Evolutionary conservation across 2,329 filamentous ascomycete species (phyloP).

Genomic region (Epichloe aotearoae): DNA sequence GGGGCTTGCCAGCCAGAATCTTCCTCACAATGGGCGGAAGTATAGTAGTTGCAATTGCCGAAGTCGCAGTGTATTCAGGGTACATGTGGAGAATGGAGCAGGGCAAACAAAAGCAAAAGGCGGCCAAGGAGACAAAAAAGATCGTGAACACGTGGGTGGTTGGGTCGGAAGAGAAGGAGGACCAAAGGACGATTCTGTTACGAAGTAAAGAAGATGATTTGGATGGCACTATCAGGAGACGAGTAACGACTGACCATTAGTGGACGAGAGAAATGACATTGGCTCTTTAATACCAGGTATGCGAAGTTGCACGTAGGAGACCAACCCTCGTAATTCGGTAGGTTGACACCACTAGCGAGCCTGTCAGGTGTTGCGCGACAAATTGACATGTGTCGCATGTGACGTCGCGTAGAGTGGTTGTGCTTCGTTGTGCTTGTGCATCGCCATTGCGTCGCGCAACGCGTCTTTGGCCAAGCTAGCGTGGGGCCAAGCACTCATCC

Average conservation of each 20-base stretch:
- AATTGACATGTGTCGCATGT: conserved; percentile 1
- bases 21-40: conserved; percentile 60
- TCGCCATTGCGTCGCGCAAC: conserved; percentile 5
- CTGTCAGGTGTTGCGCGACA: not conserved
- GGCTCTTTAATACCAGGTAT: not conserved
- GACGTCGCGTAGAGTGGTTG: conserved; percentile 5
- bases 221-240: conserved; percentile 14
- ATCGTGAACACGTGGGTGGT: conserved; percentile 62
- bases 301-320: not conserved
- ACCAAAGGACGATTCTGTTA: conserved; percentile 14
- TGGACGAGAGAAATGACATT: not conserved
- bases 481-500: not conserved
- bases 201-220: conserved; percentile 10
- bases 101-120: conserved; percentile 49
- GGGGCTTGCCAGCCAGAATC: conserved; percentile 56
- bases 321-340: too few relatives aligned
- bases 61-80: conserved; percentile 64
- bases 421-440: too few relatives aligned
- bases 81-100: conserved; percentile 61
- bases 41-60: conserved; percentile 56
- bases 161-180: conserved; percentile 22
- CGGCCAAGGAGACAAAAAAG: conserved; percentile 53
- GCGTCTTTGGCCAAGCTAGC: conserved; percentile 3
- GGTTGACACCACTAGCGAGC: not conserved
- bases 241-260: conserved; percentile 8